Conservation (phyloP, 257 asterid genomes). For the Agastache rugosa region DNA sequence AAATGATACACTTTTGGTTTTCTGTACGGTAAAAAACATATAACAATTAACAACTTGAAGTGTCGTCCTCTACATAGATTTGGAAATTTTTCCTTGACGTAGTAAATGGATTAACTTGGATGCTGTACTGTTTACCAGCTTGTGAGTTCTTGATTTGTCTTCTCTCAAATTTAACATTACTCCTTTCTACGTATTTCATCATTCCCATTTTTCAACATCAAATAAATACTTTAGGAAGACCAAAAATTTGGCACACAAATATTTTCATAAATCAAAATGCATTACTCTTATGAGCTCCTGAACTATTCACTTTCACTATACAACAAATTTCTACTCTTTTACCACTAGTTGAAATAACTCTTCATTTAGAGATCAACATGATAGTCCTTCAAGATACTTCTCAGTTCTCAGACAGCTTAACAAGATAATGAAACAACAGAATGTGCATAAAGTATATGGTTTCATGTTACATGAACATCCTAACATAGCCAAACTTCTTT, state of each 20-base stretch:
- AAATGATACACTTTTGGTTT: neutral
- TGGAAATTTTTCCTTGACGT: neutral
- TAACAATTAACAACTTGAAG: neutral
- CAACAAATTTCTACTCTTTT: neutral
- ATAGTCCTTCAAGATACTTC: neutral
- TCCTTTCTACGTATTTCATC: neutral
- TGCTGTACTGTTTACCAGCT: neutral
- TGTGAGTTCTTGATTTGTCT: neutral
- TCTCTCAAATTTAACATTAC: neutral
- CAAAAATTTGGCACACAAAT: neutral
- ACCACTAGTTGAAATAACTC: neutral
- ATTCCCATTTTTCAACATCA: neutral
- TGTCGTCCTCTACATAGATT: neutral
- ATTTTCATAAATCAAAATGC: neutral
- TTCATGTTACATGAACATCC: conserved; percentile 1
- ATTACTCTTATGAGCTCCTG: neutral
- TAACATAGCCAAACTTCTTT: neutral
- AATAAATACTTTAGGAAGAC: neutral
- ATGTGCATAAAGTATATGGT: neutral
- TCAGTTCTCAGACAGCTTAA: neutral
- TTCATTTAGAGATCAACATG: neutral
- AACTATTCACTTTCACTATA: neutral
- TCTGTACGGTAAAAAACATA: neutral
- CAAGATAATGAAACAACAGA: neutral
- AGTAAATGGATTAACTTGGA: neutral